Conservation (phyloP, 768 basidiomycete genomes). For the Suillus paluster region DNA sequence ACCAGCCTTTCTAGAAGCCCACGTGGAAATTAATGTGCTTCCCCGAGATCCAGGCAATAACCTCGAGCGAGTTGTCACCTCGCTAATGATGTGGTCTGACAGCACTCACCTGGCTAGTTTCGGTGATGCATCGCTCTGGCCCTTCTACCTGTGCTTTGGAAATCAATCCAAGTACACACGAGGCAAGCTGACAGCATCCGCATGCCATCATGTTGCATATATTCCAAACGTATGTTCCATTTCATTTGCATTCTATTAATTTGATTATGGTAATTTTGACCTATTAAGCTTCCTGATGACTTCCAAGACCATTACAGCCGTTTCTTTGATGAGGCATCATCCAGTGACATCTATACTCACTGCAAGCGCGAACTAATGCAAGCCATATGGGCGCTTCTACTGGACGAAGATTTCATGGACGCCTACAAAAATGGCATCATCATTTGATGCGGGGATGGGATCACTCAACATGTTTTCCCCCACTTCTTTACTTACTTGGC, state of each 20-base stretch:
- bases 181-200: constrained; percentile 12
- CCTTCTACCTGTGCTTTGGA: constrained; percentile 18
- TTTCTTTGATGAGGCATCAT: not conserved
- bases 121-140: constrained; percentile 18
- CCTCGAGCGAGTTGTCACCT: constrained; percentile 18
- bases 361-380: constrained; percentile 25
- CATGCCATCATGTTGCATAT: constrained; percentile 19
- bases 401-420: constrained; percentile 21
- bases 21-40: constrained; percentile 12
- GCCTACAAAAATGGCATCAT: constrained; percentile 25
- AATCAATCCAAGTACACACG: constrained; percentile 21
- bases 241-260: not conserved
- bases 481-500: constrained; percentile 25
- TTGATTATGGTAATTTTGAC: not conserved
- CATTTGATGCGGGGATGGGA: constrained; percentile 20
- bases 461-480: constrained; percentile 19
- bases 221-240: constrained; percentile 10
- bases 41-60: constrained; percentile 14
- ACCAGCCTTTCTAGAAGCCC: not conserved
- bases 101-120: constrained; percentile 27
- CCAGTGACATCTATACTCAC: constrained; percentile 16
- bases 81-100: constrained; percentile 30
- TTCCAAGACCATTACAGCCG: not conserved
- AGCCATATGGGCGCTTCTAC: constrained; percentile 16
- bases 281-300: constrained; percentile 6